Conservation (phyloP, 1,284 basidiomycete genomes). For the Takashimella koratensis region DNA sequence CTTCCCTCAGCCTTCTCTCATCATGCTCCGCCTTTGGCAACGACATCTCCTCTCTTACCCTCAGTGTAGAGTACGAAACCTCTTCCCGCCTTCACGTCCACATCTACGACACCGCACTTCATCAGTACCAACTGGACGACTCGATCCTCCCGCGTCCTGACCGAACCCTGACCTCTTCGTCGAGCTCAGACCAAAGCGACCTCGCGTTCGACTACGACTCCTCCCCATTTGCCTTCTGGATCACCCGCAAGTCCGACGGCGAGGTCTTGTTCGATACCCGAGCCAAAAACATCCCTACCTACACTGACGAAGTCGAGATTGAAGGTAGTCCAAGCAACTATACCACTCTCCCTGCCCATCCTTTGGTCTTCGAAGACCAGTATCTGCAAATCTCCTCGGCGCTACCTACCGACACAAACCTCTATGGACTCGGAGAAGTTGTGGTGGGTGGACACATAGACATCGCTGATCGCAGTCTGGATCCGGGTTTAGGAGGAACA, state of each 20-base stretch:
- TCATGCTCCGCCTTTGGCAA: slow-evolving; percentile 67
- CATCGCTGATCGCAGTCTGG: background rate
- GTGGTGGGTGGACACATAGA: background rate
- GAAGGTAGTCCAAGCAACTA: slow-evolving; percentile 50
- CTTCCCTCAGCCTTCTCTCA: slow-evolving; percentile 6
- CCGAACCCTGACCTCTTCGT: no score
- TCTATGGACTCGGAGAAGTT: slow-evolving; percentile 15
- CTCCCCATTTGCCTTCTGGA: slow-evolving; percentile 72
- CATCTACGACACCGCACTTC: slow-evolving; percentile 58
- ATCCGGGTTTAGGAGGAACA: background rate
- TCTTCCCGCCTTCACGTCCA: slow-evolving; percentile 60
- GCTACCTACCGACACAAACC: slow-evolving; percentile 21
- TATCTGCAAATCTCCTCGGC: slow-evolving; percentile 59
- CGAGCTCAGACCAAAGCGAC: slow-evolving; percentile 26
- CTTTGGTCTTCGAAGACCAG: slow-evolving; percentile 72
- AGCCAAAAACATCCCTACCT: slow-evolving; percentile 55
- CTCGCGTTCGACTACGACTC: slow-evolving; percentile 62
- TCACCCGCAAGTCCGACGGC: slow-evolving; percentile 57
- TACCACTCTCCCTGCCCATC: slow-evolving; percentile 25
- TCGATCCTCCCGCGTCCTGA: slow-evolving; percentile 61
- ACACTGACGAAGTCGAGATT: slow-evolving; percentile 47
- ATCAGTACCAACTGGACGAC: slow-evolving; percentile 67
- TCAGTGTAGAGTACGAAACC: slow-evolving; percentile 46
- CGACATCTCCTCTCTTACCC: slow-evolving; percentile 61
- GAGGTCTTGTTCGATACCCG: slow-evolving; percentile 66